Percentiles rank a stretch among this genome's conserved stretches.
phyloP scores from a whole-genome alignment of 768 basidiomycete genomes.

The Lepiota subincarnata region DNA sequence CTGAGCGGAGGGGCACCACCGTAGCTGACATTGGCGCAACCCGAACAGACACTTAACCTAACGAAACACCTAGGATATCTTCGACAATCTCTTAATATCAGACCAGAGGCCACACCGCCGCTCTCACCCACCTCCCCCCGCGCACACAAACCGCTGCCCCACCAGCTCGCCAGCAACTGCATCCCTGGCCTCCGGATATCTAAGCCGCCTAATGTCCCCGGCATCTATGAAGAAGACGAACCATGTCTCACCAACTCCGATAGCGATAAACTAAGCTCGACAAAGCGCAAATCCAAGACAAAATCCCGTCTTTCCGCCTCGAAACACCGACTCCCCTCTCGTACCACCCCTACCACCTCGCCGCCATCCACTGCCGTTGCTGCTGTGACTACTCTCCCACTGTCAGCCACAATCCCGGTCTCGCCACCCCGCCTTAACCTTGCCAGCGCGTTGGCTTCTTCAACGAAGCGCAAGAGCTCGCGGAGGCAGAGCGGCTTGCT shows the following conservation, averaged over 20 bases:
- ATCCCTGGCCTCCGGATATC: constrained; percentile 54
- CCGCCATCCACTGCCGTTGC: constrained; percentile 27
- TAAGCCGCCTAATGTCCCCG: constrained; percentile 63
- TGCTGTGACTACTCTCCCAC: neutral
- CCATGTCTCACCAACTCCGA: constrained; percentile 39
- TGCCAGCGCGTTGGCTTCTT: constrained; percentile 17
- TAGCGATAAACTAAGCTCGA: constrained; percentile 35
- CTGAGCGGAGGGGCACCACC: neutral
- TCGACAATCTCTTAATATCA: constrained; percentile 57
- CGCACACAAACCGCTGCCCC: constrained; percentile 41
- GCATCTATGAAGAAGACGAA: constrained; percentile 68
- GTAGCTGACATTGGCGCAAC: constrained; percentile 12
- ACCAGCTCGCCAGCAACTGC: constrained; percentile 27
- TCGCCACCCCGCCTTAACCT: constrained; percentile 17
- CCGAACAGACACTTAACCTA: constrained; percentile 48
- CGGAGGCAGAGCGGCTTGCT: constrained; percentile 56
- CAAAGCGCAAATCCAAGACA: constrained; percentile 38
- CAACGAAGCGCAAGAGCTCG: constrained; percentile 34
- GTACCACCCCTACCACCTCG: constrained; percentile 35
- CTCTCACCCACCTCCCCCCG: constrained; percentile 46
- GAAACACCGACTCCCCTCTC: constrained; percentile 44
- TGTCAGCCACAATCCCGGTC: constrained; percentile 14
- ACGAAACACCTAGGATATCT: constrained; percentile 63
- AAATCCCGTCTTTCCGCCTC: constrained; percentile 48
- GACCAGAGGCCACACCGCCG: constrained; percentile 26